Percentiles rank a stretch among this genome's conserved stretches.
Evolutionary conservation across 2,329 filamentous ascomycete species (phyloP).

Genomic region (Beauveria sp.): DNA sequence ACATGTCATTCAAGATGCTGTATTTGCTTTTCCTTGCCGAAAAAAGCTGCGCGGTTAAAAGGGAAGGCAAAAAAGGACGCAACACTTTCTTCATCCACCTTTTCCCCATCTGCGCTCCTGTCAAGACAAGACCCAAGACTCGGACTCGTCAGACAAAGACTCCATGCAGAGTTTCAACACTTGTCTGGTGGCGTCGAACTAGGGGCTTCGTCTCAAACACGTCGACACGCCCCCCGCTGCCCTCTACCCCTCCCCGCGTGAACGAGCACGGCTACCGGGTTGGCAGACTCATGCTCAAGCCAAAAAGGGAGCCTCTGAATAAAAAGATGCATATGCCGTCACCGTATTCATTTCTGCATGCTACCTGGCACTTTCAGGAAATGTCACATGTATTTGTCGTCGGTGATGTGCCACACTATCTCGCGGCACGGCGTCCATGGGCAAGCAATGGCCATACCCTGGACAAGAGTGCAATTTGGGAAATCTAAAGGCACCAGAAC

Average conservation of each 20-base stretch:
- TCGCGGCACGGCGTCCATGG: no score
- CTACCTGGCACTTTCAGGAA: not conserved
- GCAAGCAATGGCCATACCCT: no score
- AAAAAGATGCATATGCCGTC: not conserved
- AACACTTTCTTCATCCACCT: no score
- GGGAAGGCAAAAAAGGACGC: no score
- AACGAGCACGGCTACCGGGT: not conserved
- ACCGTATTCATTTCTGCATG: not conserved
- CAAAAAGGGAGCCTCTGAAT: not conserved
- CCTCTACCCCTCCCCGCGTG: no score
- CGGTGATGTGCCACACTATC: not conserved
- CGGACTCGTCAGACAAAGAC: not conserved
- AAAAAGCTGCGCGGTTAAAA: no score
- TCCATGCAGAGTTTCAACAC: not conserved
- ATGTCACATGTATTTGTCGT: not conserved
- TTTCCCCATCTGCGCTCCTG: not conserved
- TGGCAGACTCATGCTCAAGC: not conserved
- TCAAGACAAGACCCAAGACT: not conserved
- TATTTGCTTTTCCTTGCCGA: no score
- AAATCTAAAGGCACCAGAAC: no score
- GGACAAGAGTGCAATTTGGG: no score
- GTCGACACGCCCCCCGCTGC: not conserved
- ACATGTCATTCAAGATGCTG: no score
- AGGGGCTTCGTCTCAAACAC: conserved; percentile 11
- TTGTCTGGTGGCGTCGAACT: conserved; percentile 6